Percentiles rank a stretch among this genome's conserved stretches.
These are phyloP conservation scores for Fusarium tricinctum DNA, from an alignment of 2,329 filamentous ascomycete species.

Conservation along the genomic window DNA sequence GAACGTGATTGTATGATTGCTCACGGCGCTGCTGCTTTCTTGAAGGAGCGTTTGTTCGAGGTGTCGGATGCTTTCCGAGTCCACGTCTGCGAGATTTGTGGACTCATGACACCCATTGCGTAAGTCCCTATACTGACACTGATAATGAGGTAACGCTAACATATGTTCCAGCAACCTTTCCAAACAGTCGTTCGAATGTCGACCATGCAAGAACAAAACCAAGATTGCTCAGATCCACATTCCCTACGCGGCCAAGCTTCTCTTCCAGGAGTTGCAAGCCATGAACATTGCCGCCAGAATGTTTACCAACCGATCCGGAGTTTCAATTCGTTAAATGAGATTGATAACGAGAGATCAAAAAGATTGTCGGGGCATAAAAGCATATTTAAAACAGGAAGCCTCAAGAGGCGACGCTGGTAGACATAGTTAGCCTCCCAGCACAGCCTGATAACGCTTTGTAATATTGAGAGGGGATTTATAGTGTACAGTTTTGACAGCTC, in stretches of 20 bases:
- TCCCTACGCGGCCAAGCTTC: conserved; percentile 95
- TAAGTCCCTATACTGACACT: conserved; percentile 68
- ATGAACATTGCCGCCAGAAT: conserved; percentile 99
- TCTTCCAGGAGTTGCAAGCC: conserved; percentile 97
- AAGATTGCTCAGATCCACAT: conserved; percentile 98
- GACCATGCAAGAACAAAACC: conserved; percentile 99
- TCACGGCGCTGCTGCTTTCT: conserved; percentile 95
- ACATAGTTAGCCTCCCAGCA: conserved; percentile 16
- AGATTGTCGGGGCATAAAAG: conserved; percentile 29
- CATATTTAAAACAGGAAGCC: conserved; percentile 24
- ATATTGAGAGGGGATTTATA: conserved; percentile 33
- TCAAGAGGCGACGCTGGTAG: conserved; percentile 15
- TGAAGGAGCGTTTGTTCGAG: conserved; percentile 97
- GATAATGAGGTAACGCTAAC: conserved; percentile 52
- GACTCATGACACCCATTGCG: conserved; percentile 98
- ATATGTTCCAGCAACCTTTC: conserved; percentile 79
- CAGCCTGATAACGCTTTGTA: conserved; percentile 42
- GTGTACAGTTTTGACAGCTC: conserved; percentile 43
- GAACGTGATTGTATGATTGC: conserved; percentile 99
- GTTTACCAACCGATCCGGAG: conserved; percentile 89
- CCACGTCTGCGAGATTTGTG: conserved; percentile 98
- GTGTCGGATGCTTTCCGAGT: conserved; percentile 98
- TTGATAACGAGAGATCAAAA: conserved; percentile 17
- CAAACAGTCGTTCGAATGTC: conserved; percentile 95
- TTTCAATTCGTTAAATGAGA: conserved; percentile 73